A percentile compares a stretch with the other conserved stretches of the same genome.
These are phyloP conservation scores for Saccharomycopsis amapae DNA, from an alignment of 805 yeast species.

Conservation along the genomic window DNA sequence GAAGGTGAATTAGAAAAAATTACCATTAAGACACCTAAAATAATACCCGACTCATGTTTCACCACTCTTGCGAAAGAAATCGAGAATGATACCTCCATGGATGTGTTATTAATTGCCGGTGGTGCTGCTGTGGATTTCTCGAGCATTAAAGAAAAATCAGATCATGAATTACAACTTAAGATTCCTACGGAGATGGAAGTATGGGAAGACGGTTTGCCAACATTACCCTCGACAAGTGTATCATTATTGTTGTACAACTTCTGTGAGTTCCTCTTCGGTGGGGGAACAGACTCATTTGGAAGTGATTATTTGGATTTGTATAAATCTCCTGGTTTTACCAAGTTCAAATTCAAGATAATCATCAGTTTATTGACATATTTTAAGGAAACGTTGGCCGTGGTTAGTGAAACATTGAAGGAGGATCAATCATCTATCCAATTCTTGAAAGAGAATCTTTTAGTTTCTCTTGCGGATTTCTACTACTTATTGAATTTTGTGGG, in stretches of 20 bases:
- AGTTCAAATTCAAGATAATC: slow-evolving; percentile 1
- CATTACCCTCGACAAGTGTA: slow-evolving; percentile 12
- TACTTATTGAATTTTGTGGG: slow-evolving; percentile 3
- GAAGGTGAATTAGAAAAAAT: too few species aligned
- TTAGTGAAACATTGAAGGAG: not conserved
- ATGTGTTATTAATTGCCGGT: not conserved
- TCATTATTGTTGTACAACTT: slow-evolving; percentile 7
- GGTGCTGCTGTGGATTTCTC: not conserved
- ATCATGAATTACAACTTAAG: not conserved
- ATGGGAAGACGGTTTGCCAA: slow-evolving; percentile 20
- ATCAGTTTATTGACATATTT: not conserved
- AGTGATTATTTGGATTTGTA: slow-evolving; percentile 6
- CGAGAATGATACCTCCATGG: not conserved
- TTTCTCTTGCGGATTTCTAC: slow-evolving; percentile 8
- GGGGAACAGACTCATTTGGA: not conserved
- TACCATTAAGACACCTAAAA: too few species aligned
- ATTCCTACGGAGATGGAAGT: slow-evolving; percentile 13
- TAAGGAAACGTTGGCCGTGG: not conserved
- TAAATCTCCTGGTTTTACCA: not conserved
- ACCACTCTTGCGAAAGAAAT: too few species aligned
- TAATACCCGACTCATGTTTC: too few species aligned
- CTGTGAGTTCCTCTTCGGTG: not conserved
- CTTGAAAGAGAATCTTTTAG: slow-evolving; percentile 4
- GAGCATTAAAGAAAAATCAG: not conserved
- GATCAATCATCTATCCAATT: not conserved